Conservation (phyloP, 192 early-diverging fungal genomes). For the Linnemannia hyalina region DNA sequence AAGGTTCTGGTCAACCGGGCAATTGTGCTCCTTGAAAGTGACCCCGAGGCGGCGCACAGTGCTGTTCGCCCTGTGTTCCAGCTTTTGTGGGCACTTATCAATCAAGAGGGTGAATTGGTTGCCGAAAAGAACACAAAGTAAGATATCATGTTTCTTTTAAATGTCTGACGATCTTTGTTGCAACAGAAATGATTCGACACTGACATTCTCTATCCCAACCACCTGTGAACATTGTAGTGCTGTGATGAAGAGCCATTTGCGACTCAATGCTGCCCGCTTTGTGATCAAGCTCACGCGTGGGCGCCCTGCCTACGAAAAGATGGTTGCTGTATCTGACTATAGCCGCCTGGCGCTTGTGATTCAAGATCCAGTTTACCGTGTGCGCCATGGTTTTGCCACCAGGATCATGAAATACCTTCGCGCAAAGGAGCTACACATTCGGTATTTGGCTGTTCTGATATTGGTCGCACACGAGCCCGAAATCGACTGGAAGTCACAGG, state of each 20-base stretch:
- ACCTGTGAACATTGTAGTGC: neutral
- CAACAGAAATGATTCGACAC: neutral
- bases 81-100: conserved; percentile 72
- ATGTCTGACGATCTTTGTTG: neutral
- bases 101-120: conserved; percentile 75
- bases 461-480: conserved; percentile 93
- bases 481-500: conserved; percentile 70
- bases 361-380: conserved; percentile 86
- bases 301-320: conserved; percentile 60
- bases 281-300: conserved; percentile 73
- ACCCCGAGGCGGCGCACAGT: conserved; percentile 53
- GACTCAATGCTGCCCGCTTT: conserved; percentile 73
- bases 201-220: neutral
- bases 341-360: conserved; percentile 71
- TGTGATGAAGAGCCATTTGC: conserved; percentile 71
- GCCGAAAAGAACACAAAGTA: conserved; percentile 61
- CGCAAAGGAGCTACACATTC: conserved; percentile 68
- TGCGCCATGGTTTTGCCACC: conserved; percentile 78
- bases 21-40: conserved; percentile 60
- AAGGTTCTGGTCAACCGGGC: conserved; percentile 77
- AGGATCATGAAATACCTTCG: conserved; percentile 81
- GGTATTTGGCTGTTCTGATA: conserved; percentile 80
- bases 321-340: conserved; percentile 69
- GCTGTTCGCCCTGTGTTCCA: conserved; percentile 68
- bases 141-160: neutral